Conservation (phyloP, 2,329 filamentous ascomycete genomes). For the Alternaria angustiovoidea region DNA sequence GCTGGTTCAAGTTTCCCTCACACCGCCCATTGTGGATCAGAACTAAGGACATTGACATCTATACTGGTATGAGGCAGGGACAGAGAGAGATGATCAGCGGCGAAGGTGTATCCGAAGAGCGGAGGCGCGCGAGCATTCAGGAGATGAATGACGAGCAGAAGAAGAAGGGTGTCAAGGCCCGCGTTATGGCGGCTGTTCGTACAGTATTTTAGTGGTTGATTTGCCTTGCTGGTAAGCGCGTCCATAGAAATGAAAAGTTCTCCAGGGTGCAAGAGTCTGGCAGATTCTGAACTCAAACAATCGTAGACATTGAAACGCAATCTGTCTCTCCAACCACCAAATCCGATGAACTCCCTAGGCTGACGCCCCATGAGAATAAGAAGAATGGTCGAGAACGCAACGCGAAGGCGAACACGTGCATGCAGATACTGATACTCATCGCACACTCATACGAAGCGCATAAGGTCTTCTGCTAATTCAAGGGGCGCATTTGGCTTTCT, state of each 20-base stretch:
- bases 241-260: neutral
- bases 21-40: conserved; percentile 37
- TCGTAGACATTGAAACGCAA: too few relatives aligned
- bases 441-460: too few relatives aligned
- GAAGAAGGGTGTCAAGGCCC: conserved; percentile 6
- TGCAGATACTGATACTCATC: too few relatives aligned
- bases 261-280: neutral
- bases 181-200: neutral
- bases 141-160: conserved; percentile 9
- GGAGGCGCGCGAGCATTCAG: conserved; percentile 15
- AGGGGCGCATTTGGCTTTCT: too few relatives aligned
- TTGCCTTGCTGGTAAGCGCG: neutral
- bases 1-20: conserved; percentile 26
- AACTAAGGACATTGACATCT: conserved; percentile 44
- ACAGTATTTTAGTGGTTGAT: neutral
- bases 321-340: too few relatives aligned
- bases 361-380: too few relatives aligned
- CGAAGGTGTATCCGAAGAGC: conserved; percentile 8
- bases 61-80: conserved; percentile 38
- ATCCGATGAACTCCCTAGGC: too few relatives aligned
- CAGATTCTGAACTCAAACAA: neutral
- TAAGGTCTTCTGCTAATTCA: too few relatives aligned
- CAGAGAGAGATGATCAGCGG: conserved; percentile 12
- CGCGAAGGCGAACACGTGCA: too few relatives aligned
- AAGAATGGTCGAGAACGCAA: too few relatives aligned